phyloP scores from a whole-genome alignment of 495 filamentous ascomycete genomes.

The Penicillium parvum region DNA sequence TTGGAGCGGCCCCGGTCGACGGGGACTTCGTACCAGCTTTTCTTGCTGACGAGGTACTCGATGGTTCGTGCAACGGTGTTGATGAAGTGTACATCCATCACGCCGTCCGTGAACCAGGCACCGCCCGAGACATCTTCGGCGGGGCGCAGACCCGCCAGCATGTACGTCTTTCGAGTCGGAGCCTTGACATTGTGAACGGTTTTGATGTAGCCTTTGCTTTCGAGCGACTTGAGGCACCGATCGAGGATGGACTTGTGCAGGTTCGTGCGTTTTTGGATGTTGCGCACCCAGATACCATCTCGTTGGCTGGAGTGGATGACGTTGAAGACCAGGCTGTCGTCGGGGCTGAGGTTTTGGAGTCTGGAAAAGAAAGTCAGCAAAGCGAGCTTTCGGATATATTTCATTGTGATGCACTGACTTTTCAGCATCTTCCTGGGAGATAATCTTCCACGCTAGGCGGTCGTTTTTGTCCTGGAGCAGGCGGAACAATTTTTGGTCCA shows the following conservation, averaged over 20 bases:
- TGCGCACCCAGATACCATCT: conserved; percentile 84
- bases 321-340: conserved; percentile 78
- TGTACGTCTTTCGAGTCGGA: conserved; percentile 61
- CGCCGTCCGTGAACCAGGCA: conserved; percentile 86
- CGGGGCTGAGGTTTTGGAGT: conserved; percentile 59
- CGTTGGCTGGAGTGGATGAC: conserved; percentile 75
- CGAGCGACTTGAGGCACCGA: conserved; percentile 71
- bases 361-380: conserved; percentile 38
- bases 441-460: conserved; percentile 60
- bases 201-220: conserved; percentile 83
- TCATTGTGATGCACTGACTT: conserved; percentile 46
- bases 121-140: conserved; percentile 88
- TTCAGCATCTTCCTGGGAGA: conserved; percentile 63
- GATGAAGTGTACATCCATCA: conserved; percentile 83
- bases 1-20: conserved; percentile 31
- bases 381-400: not conserved
- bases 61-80: conserved; percentile 62
- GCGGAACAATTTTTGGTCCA: conserved; percentile 64
- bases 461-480: conserved; percentile 50
- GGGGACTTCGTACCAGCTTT: conserved; percentile 59
- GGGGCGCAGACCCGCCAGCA: conserved; percentile 63
- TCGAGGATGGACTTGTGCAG: conserved; percentile 74
- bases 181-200: conserved; percentile 57
- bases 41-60: conserved; percentile 62
- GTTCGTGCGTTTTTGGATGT: conserved; percentile 67